Evolutionary conservation across 768 basidiomycete genomes (phyloP), one percentile per base, ranked within the genome.

Genomic region (Tricholoma furcatifolium): DNA sequence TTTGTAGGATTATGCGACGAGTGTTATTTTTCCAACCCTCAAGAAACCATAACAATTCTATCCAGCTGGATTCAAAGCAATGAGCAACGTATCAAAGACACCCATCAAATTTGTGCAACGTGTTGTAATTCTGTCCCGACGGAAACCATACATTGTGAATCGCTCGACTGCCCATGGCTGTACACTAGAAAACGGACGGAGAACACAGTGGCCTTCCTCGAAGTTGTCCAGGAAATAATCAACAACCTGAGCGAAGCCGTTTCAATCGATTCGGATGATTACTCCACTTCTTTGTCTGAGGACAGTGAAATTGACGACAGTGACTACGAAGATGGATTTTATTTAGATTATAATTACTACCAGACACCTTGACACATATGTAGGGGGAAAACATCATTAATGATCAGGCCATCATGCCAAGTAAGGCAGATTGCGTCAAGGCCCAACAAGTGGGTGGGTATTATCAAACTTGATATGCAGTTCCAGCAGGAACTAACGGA

Each of bases 81-180:
- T 12, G 84, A 91, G 57, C 67, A 68, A 23, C 80, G 79, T 20
- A 67, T 88, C 1, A 60, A 70, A 15, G 71, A 81, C n/a, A 68
- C 83, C 3, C 88, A 93, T 39, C 70, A 69, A 3, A 74, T 93
- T 30, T 98, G 95, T 64, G 72, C 73, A 7, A 82, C 85, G 2
- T 98, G 95, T 65, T 73, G 84, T 4, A 70, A 72, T 3, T 75
- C 74, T 0, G 75, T 84, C 2, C 68, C 74, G 4, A 70, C 68
- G 11, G 91, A 92, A 51, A 75, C 78, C 0, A 79, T 85, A 42
- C 67, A 78, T 31, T 98, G 95, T 68, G 84, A 88, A 61, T 92
- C 91, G 7, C 71, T 91, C 42, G 93, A 97, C 63, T 98, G 95
- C 65, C 80, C 87, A 0, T 88, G 91, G 83, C 67, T 93, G 31